Evolutionary conservation across 2,329 filamentous ascomycete genomes (phyloP).

Genomic region (Penicillium frequentans): DNA sequence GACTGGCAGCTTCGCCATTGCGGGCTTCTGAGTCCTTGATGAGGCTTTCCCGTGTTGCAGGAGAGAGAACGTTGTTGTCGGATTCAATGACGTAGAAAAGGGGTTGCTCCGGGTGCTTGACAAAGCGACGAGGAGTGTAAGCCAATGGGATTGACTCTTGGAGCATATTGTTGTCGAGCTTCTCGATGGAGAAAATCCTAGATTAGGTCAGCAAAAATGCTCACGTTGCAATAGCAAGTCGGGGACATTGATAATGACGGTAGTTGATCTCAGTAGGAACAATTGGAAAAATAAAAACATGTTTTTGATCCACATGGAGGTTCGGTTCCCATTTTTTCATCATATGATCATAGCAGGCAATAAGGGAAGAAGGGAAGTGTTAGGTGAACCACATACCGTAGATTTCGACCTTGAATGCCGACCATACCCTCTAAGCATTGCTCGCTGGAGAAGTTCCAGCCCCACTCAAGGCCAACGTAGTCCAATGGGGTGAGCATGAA

Average conservation of each 20-base stretch:
- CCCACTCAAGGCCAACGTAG: constrained; percentile 86
- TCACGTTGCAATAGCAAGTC: background rate
- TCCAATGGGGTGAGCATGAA: constrained; percentile 92
- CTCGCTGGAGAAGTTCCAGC: constrained; percentile 95
- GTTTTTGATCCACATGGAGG: constrained; percentile 45
- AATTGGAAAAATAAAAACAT: constrained; percentile 68
- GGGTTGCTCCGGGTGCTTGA: constrained; percentile 82
- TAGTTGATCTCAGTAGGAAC: constrained; percentile 81
- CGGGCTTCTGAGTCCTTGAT: constrained; percentile 69
- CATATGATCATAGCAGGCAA: constrained; percentile 37
- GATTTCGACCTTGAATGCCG: constrained; percentile 82
- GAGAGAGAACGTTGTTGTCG: constrained; percentile 86
- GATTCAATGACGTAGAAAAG: constrained; percentile 93
- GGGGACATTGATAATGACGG: background rate
- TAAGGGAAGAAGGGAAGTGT: constrained; percentile 15
- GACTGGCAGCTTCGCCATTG: constrained; percentile 69
- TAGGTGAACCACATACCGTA: constrained; percentile 62
- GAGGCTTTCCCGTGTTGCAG: constrained; percentile 72
- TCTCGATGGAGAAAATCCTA: constrained; percentile 88
- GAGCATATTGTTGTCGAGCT: constrained; percentile 79
- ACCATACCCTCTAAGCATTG: constrained; percentile 93
- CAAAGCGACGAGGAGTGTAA: constrained; percentile 86
- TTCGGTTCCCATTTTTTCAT: constrained; percentile 44
- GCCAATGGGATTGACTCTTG: constrained; percentile 83
- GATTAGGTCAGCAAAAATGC: constrained; percentile 14